Evolutionary conservation across 164 flowering plant genomes (phyloP).

Genomic region (Aristolochia contorta): DNA sequence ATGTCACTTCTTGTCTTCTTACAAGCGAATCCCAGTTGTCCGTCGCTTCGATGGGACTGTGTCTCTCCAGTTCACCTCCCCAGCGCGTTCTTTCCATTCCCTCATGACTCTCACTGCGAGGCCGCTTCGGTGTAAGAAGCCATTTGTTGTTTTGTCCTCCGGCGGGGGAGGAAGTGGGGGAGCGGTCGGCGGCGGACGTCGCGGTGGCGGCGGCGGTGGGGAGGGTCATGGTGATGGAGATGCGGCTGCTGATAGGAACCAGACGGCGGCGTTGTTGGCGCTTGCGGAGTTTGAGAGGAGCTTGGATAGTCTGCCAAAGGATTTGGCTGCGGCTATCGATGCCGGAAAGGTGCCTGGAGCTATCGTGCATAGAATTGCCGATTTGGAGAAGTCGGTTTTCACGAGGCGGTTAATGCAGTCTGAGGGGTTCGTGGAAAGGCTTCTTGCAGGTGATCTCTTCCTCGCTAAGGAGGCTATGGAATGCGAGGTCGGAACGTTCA

Average conservation of each 20-base stretch:
- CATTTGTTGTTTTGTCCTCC: constrained; percentile 6
- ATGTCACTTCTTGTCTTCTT: not conserved
- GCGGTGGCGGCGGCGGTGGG: constrained; percentile 19
- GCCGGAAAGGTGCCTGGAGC: constrained; percentile 50
- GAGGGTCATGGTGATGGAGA: constrained; percentile 28
- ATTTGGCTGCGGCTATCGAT: constrained; percentile 64
- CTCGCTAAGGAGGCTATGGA: constrained; percentile 52
- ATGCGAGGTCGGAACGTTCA: constrained; percentile 57
- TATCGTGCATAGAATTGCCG: constrained; percentile 43
- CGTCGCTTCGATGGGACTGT: not conserved
- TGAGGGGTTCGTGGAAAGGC: constrained; percentile 52
- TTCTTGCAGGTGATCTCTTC: constrained; percentile 62
- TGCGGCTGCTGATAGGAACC: constrained; percentile 39
- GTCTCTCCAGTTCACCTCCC: not conserved
- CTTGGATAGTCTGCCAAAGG: constrained; percentile 54
- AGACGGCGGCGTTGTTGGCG: constrained; percentile 43
- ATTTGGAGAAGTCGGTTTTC: constrained; percentile 41
- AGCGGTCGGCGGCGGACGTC: constrained; percentile 1
- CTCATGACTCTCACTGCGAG: not conserved
- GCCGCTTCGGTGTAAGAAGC: not conserved
- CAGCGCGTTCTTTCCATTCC: not conserved
- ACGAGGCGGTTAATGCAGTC: constrained; percentile 44
- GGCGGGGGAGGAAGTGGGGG: constrained; percentile 8
- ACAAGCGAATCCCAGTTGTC: not conserved
- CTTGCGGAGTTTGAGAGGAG: constrained; percentile 46